phyloP scores from a whole-genome alignment of 495 filamentous ascomycete species.

The Apiosordaria backusii region DNA sequence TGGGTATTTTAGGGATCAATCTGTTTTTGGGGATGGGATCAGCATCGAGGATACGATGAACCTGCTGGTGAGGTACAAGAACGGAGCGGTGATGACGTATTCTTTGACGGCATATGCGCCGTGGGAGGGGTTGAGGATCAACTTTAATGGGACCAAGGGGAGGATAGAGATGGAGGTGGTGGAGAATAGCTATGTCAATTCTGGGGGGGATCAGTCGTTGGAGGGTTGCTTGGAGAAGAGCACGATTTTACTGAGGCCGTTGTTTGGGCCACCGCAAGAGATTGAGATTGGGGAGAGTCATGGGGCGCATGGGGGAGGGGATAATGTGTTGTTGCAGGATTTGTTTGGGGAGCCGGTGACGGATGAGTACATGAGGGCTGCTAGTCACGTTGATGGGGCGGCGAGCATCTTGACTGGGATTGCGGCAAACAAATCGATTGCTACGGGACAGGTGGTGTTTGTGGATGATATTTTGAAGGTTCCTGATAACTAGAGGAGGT shows the following conservation, averaged over 20 bases:
- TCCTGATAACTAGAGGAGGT: slow-evolving; percentile 12
- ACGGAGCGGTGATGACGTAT: slow-evolving; percentile 49
- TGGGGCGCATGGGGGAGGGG: slow-evolving; percentile 47
- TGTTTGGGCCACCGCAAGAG: slow-evolving; percentile 46
- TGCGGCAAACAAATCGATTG: slow-evolving; percentile 54
- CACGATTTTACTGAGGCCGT: slow-evolving; percentile 36
- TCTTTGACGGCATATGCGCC: slow-evolving; percentile 47
- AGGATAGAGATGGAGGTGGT: slow-evolving; percentile 47
- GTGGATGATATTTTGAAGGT: slow-evolving; percentile 44
- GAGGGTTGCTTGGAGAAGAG: slow-evolving; percentile 42
- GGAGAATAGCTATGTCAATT: slow-evolving; percentile 50
- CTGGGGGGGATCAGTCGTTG: slow-evolving; percentile 43
- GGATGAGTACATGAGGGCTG: slow-evolving; percentile 43
- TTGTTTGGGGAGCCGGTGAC: slow-evolving; percentile 41
- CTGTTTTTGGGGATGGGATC: slow-evolving; percentile 57
- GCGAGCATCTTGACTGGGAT: slow-evolving; percentile 56
- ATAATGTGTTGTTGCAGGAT: slow-evolving; percentile 44
- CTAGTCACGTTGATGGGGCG: slow-evolving; percentile 53
- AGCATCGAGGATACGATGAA: slow-evolving; percentile 61
- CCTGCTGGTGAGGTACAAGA: slow-evolving; percentile 53
- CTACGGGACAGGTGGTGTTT: slow-evolving; percentile 48
- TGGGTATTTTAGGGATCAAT: slow-evolving; percentile 55
- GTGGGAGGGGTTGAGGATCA: slow-evolving; percentile 48
- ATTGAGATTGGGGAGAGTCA: slow-evolving; percentile 38
- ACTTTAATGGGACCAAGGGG: slow-evolving; percentile 46